Conservation (phyloP, 192 early-diverging fungal species). For the Globomyces pollinis-pini region DNA sequence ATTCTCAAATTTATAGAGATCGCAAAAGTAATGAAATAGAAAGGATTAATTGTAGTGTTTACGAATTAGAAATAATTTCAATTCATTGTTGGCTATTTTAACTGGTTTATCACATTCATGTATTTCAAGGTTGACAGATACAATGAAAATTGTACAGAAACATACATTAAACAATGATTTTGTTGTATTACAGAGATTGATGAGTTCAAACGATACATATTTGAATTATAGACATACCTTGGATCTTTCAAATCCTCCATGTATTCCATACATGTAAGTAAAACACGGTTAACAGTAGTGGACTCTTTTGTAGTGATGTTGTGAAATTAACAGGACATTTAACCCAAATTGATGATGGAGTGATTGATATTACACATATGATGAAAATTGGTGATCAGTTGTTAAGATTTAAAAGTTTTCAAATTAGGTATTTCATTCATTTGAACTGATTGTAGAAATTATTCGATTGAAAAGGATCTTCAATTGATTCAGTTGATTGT, state of each 20-base stretch:
- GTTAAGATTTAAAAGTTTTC: background rate
- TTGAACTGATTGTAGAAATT: background rate
- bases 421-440: background rate
- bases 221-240: background rate
- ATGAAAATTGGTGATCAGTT: background rate
- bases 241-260: background rate
- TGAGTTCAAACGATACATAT: background rate
- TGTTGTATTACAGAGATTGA: background rate
- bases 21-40: no score
- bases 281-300: no score
- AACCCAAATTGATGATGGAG: background rate
- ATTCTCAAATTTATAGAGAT: background rate
- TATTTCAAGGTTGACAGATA: background rate
- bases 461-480: background rate
- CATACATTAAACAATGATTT: background rate
- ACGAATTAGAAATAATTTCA: conserved; percentile 3
- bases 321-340: background rate
- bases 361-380: background rate
- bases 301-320: background rate
- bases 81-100: background rate
- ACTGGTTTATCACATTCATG: background rate
- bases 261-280: conserved; percentile 4
- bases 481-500: background rate
- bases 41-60: no score
- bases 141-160: background rate